Evolutionary conservation across 208 protist genomes (phyloP).

Genomic region (Trichomonas gallinae): DNA sequence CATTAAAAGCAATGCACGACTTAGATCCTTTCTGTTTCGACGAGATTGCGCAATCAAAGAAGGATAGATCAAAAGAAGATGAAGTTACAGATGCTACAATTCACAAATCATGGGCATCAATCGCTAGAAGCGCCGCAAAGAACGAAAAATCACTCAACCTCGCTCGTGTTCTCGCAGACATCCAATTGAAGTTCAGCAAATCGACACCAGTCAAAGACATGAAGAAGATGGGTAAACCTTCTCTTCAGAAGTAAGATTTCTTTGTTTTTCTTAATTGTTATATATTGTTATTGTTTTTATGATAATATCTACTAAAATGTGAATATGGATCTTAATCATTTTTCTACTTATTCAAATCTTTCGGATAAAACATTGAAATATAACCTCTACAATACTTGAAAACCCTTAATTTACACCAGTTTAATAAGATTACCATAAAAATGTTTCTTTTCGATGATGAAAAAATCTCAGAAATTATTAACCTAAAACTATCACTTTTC

Average conservation of each 20-base stretch:
- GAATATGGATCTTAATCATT: too few species aligned
- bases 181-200: slow-evolving; percentile 1
- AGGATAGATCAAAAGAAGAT: not conserved
- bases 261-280: not conserved
- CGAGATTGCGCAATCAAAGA: not conserved
- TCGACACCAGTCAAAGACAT: not conserved
- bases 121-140: not conserved
- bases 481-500: too few species aligned
- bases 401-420: too few species aligned
- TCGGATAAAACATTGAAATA: too few species aligned
- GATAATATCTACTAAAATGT: not conserved
- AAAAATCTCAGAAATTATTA: too few species aligned
- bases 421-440: too few species aligned
- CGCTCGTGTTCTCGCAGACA: not conserved
- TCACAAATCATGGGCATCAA: not conserved
- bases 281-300: not conserved
- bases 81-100: not conserved
- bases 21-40: not conserved
- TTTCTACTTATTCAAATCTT: too few species aligned
- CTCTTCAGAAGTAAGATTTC: not conserved
- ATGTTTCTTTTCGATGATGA: too few species aligned
- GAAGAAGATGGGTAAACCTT: not conserved
- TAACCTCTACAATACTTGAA: too few species aligned
- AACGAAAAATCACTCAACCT: not conserved
- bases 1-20: not conserved